Conservation (phyloP, 1,284 basidiomycete species). For the Neotropicomus parvogracilis region DNA sequence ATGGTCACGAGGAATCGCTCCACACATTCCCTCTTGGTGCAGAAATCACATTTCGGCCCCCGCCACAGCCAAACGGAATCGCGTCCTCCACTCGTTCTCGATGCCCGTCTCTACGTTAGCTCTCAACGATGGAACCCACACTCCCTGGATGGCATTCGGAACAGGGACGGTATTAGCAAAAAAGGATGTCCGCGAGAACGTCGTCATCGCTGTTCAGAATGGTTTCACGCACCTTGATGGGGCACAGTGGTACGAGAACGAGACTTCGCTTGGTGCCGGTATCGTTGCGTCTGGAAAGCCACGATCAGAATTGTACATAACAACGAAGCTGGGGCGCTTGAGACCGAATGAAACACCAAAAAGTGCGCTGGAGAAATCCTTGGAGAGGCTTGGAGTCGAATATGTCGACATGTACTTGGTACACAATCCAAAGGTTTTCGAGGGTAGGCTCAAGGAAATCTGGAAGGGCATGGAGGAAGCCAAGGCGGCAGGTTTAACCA, state of each 20-base stretch:
- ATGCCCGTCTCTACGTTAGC: constrained; percentile 42
- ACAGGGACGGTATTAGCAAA: constrained; percentile 59
- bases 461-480: constrained; percentile 76
- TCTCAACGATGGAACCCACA: constrained; percentile 56
- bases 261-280: constrained; percentile 52
- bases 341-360: constrained; percentile 43
- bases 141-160: constrained; percentile 68
- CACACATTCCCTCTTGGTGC: constrained; percentile 1
- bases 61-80: no score
- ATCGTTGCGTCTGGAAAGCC: constrained; percentile 53
- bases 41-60: constrained; percentile 14
- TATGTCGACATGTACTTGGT: constrained; percentile 80
- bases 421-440: constrained; percentile 45
- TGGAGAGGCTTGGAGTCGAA: constrained; percentile 58
- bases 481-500: constrained; percentile 64
- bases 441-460: constrained; percentile 46
- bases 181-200: constrained; percentile 49
- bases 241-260: constrained; percentile 66
- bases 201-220: constrained; percentile 52
- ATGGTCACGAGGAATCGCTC: constrained; percentile 7
- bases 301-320: constrained; percentile 50
- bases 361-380: constrained; percentile 48
- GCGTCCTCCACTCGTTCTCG: constrained; percentile 7
- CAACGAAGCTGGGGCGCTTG: constrained; percentile 54
- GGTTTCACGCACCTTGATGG: constrained; percentile 72